Conservation (phyloP, 768 basidiomycete species). For the Favolaschia claudopus region DNA sequence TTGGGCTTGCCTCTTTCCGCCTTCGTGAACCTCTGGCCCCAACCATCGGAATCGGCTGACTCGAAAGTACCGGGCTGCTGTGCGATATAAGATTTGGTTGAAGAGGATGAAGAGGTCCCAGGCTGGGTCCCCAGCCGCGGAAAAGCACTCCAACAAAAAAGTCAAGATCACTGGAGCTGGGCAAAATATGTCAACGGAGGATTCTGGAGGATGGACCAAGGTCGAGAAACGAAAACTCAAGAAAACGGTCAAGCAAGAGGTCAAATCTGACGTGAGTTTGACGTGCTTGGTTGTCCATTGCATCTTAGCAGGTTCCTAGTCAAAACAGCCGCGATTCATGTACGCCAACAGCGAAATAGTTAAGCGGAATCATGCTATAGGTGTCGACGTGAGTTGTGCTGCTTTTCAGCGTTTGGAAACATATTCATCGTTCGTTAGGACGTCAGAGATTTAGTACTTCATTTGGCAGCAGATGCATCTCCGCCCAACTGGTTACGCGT, state of each 20-base stretch:
- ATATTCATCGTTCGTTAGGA: conserved; percentile 59
- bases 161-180: conserved; percentile 38
- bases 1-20: too few species aligned
- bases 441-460: conserved; percentile 84
- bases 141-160: conserved; percentile 45
- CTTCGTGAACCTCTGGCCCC: too few species aligned
- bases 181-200: conserved; percentile 27
- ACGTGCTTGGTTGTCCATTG: not conserved
- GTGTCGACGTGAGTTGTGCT: conserved; percentile 73
- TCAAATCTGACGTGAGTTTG: conserved; percentile 64
- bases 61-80: too few species aligned
- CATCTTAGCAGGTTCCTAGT: conserved; percentile 36
- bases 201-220: conserved; percentile 64
- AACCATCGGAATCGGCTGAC: too few species aligned
- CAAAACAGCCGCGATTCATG: conserved; percentile 76
- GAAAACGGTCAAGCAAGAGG: conserved; percentile 66
- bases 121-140: conserved; percentile 23
- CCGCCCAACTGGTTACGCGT: conserved; percentile 87
- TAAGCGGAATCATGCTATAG: conserved; percentile 75
- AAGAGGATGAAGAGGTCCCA: conserved; percentile 43
- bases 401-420: not conserved
- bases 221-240: conserved; percentile 78
- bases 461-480: conserved; percentile 83
- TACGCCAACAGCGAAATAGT: conserved; percentile 81
- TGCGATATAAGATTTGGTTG: too few species aligned